These are phyloP conservation scores for Candida dubliniensis DNA, from an alignment of 1,139 yeast genomes.

Conservation along the genomic window DNA sequence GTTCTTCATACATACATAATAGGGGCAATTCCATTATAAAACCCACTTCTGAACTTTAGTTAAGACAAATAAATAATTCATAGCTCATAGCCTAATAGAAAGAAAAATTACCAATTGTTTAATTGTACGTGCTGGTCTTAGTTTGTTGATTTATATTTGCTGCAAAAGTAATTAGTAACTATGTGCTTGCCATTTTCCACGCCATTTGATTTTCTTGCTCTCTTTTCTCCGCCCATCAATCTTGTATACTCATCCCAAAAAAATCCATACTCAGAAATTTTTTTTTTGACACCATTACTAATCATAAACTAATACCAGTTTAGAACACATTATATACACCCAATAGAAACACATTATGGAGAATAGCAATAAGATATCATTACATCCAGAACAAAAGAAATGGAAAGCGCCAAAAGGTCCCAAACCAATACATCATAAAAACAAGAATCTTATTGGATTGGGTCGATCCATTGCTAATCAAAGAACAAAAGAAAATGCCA, in stretches of 20 bases:
- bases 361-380: constrained; percentile 38
- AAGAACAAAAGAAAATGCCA: constrained; percentile 64
- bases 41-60: no score
- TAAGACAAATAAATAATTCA: neutral
- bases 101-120: no score
- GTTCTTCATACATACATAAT: no score
- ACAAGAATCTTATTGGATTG: constrained; percentile 79
- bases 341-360: constrained; percentile 16
- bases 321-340: no score
- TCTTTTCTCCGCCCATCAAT: constrained; percentile 1
- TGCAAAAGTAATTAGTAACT: neutral
- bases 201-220: neutral
- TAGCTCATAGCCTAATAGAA: neutral
- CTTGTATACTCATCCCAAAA: constrained; percentile 3
- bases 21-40: no score
- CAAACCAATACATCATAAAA: constrained; percentile 80
- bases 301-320: neutral
- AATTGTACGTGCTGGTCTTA: no score
- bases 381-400: constrained; percentile 50
- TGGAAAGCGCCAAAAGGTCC: constrained; percentile 85
- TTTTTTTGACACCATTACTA: constrained; percentile 3
- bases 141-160: neutral
- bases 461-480: constrained; percentile 84
- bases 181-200: neutral
- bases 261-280: neutral